A percentile compares a stretch with the other conserved stretches of the same genome.
These are phyloP conservation scores for Paramecium caudatum DNA, from an alignment of 73 alveolate genomes.

Conservation along the genomic window DNA sequence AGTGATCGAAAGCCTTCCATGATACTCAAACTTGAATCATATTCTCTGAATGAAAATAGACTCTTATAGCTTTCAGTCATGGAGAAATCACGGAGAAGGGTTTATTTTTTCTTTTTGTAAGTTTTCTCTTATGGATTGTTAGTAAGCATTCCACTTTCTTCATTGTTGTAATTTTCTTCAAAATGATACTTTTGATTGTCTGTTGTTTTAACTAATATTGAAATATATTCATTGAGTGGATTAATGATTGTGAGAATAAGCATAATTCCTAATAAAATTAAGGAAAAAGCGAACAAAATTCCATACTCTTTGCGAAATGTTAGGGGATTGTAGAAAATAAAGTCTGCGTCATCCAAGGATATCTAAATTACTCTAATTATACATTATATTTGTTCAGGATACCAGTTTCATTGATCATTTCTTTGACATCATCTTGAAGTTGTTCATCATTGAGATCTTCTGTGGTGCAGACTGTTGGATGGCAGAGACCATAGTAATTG, in stretches of 20 bases:
- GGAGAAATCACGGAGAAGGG: background rate
- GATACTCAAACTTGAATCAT: constrained; percentile 37
- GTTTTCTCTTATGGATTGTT: background rate
- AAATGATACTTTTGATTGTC: background rate
- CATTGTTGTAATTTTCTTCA: background rate
- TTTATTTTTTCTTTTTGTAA: background rate
- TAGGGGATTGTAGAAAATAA: background rate
- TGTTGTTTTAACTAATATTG: background rate
- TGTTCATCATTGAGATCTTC: constrained; percentile 26
- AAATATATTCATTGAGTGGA: constrained; percentile 38
- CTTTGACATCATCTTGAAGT: background rate
- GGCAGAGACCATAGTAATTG: constrained; percentile 34
- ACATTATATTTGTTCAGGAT: background rate
- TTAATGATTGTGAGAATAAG: background rate
- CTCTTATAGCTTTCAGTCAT: background rate
- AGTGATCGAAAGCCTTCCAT: constrained; percentile 70
- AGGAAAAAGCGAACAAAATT: background rate
- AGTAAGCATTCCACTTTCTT: background rate
- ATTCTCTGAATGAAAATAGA: background rate
- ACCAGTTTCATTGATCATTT: background rate
- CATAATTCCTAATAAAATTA: background rate
- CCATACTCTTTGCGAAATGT: background rate
- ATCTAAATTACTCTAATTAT: background rate
- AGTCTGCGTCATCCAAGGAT: background rate
- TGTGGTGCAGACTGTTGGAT: constrained; percentile 40